These are phyloP conservation scores for Arabidopsis arenosa DNA, from an alignment of 345 rosid genomes.

Conservation along the genomic window DNA sequence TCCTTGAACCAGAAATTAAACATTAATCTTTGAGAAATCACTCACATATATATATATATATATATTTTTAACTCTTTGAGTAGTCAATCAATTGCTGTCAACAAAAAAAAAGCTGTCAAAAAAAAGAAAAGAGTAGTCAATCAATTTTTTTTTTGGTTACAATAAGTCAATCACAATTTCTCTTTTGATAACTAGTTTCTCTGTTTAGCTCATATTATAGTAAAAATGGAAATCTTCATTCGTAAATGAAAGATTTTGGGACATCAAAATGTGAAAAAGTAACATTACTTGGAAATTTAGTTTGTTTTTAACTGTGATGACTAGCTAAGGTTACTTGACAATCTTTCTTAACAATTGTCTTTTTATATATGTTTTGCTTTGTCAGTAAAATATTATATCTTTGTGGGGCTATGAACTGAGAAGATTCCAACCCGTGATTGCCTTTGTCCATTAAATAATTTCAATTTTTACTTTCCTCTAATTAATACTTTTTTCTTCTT, in stretches of 20 bases:
- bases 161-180: no score
- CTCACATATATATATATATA: no score
- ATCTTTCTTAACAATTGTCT: slow-evolving; percentile 3
- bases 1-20: neutral
- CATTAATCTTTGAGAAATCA: neutral
- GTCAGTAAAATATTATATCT: slow-evolving; percentile 3
- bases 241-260: neutral
- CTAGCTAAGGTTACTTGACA: neutral
- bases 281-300: neutral
- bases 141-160: no score
- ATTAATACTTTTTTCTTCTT: neutral
- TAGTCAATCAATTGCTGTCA: no score
- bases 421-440: slow-evolving; percentile 50
- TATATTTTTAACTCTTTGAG: no score
- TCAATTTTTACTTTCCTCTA: slow-evolving; percentile 16
- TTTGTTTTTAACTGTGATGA: neutral
- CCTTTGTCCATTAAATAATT: slow-evolving; percentile 33
- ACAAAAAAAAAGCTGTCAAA: no score
- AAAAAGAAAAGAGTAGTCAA: no score
- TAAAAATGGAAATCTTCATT: neutral
- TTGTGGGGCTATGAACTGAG: slow-evolving; percentile 30
- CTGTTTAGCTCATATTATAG: no score
- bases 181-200: no score
- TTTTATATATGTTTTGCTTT: neutral
- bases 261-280: neutral